Percentiles rank a stretch among this genome's conserved stretches.
Evolutionary conservation across 2,329 filamentous ascomycete genomes (phyloP).

Genomic region (Calonectria pauciramosa): DNA sequence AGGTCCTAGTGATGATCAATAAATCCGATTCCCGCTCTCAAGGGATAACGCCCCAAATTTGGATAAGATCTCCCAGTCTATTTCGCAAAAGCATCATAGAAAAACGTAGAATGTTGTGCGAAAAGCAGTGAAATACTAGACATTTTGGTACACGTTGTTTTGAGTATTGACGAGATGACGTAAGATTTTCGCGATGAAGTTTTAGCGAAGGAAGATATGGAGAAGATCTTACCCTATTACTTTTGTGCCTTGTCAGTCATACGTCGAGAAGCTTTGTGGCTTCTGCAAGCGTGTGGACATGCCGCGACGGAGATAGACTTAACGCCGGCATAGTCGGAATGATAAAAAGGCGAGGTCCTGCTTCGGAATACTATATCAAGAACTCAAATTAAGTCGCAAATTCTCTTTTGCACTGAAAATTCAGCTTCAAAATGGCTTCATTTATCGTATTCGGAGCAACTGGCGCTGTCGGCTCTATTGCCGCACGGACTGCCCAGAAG

Average conservation of each 20-base stretch:
- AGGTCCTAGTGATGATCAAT: not conserved
- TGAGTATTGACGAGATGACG: not conserved
- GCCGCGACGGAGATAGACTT: not conserved
- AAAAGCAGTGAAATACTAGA: not conserved
- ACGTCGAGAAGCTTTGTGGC: not conserved
- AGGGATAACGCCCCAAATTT: not conserved
- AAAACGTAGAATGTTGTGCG: not conserved
- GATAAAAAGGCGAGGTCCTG: not conserved
- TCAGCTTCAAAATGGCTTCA: not conserved
- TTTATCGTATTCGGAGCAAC: not conserved
- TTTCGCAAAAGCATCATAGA: not conserved
- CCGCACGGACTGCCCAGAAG: not conserved
- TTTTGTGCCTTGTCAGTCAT: not conserved
- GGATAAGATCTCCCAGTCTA: not conserved
- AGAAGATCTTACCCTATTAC: not conserved
- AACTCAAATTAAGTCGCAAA: too few relatives aligned
- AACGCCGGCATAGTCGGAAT: not conserved
- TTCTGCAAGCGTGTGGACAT: not conserved
- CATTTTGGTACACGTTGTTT: not conserved
- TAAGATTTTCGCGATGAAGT: not conserved
- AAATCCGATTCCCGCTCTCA: not conserved
- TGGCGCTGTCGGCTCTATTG: not conserved
- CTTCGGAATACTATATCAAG: not conserved
- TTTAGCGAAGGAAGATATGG: not conserved
- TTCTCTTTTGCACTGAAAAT: not conserved